Evolutionary conservation across 2,329 filamentous ascomycete species (phyloP).

Genomic region (Alternaria ventricosa): DNA sequence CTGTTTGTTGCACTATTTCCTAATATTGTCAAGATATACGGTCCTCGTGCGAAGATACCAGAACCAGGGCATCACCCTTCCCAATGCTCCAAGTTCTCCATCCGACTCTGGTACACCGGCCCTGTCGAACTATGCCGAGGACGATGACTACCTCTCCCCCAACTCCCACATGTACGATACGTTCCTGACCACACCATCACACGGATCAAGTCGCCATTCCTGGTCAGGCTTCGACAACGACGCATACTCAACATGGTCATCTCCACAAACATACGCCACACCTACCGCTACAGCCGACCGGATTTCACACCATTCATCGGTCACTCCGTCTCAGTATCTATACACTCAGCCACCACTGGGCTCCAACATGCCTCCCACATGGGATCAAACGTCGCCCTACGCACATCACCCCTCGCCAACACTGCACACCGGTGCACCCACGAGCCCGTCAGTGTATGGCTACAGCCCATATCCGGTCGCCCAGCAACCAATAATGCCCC

Average conservation of each 20-base stretch:
- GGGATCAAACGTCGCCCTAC: conserved; percentile 27
- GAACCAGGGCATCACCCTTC: conserved; percentile 37
- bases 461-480: conserved; percentile 23
- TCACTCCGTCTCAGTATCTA: conserved; percentile 9
- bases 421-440: conserved; percentile 22
- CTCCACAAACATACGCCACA: conserved; percentile 26
- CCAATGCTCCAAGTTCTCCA: conserved; percentile 29
- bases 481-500: conserved; percentile 22
- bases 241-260: conserved; percentile 30
- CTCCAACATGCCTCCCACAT: conserved; percentile 16
- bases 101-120: conserved; percentile 25
- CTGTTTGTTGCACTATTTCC: not conserved
- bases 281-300: conserved; percentile 13
- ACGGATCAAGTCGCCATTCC: conserved; percentile 25
- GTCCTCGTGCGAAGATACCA: conserved; percentile 41
- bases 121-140: conserved; percentile 19
- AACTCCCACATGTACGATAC: conserved; percentile 23
- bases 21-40: conserved; percentile 31
- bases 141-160: conserved; percentile 28
- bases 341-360: conserved; percentile 20
- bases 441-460: conserved; percentile 9
- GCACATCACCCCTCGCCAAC: conserved; percentile 21
- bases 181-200: conserved; percentile 23
- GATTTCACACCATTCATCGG: conserved; percentile 13
- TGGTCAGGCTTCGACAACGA: conserved; percentile 31